Evolutionary conservation across 495 filamentous ascomycete genomes (phyloP), one percentile per base, ranked within the genome.

Genomic region (Aspergillus cavernicola): DNA sequence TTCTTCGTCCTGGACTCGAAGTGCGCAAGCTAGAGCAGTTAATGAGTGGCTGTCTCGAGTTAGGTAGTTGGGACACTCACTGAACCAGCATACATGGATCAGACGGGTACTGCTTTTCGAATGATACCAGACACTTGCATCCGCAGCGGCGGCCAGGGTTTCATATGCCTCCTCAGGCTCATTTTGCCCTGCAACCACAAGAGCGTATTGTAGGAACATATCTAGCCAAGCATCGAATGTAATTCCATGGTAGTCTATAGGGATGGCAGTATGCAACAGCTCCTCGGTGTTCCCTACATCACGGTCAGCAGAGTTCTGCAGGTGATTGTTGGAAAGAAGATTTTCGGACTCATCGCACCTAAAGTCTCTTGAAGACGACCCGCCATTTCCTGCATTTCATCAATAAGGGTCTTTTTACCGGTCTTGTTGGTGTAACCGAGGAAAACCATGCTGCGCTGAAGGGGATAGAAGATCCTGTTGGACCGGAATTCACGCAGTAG

Each of bases 151-250:
- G 35, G 86, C 80, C 53, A 95, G 84, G 5, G 85, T 78, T 22
- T 86, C 82, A 60, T 96, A 97, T 29, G 89, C 83, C 45, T 87
- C 85, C 20, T 81, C 75, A 8, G 69, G 58, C 24, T 85, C 72
- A 15, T 71, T 74, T 35, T 70, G 67, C 37, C 81, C 79, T 16
- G 91, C 86, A 2, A 89, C 79, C 13, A 80, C 70, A 31, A 96
- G 75, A 10, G 89, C 86, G 63, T 93, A 95, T 59, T 91, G 83
- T 38, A 91, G 79, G 64, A 97, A 95, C n/a, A 95, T 79, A 50
- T 95, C 86, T 4, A 96, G 80, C 93, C 93, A 98, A 23, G 81
- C 75, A 42, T 82, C 75, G 60, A 96, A 95, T 0, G 80, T 60
- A 37, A 97, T 88, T 6, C 85, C 88, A 51, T 88, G 83, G 64